phyloP scores from a whole-genome alignment of 2,329 filamentous ascomycete genomes.

The Colletotrichum magnum region DNA sequence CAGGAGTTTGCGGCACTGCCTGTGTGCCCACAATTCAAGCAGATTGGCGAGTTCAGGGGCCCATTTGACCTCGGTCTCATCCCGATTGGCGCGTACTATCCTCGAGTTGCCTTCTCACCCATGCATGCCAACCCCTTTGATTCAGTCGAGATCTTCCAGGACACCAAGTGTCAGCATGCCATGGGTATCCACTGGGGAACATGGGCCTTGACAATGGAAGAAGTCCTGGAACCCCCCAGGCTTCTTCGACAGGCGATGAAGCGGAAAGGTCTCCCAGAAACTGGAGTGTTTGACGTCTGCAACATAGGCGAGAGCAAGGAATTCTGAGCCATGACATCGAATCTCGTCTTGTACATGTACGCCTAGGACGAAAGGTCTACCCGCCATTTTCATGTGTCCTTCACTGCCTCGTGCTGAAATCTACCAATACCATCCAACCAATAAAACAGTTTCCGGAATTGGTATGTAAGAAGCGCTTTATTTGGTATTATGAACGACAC shows the following conservation, averaged over 20 bases:
- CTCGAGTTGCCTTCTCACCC: conserved; percentile 78
- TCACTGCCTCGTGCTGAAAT: no score
- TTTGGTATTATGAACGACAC: no score
- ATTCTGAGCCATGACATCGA: conserved; percentile 64
- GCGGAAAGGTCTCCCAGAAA: conserved; percentile 76
- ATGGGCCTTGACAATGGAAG: conserved; percentile 89
- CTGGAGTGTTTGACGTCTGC: conserved; percentile 84
- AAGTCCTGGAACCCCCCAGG: conserved; percentile 85
- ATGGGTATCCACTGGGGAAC: conserved; percentile 95
- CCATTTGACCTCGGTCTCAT: conserved; percentile 94
- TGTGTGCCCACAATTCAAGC: conserved; percentile 84
- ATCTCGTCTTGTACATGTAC: not conserved
- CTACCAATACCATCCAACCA: no score
- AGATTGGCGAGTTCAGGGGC: conserved; percentile 84
- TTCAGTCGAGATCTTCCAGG: conserved; percentile 88
- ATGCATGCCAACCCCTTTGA: conserved; percentile 92
- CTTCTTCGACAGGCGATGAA: conserved; percentile 80
- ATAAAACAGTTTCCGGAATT: no score
- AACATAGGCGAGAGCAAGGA: conserved; percentile 87
- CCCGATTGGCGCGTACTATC: conserved; percentile 91
- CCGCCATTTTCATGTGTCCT: no score
- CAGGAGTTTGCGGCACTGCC: conserved; percentile 77
- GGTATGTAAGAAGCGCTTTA: no score
- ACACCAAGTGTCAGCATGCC: conserved; percentile 83
- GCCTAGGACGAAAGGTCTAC: no score